phyloP scores from a whole-genome alignment of 2,329 filamentous ascomycete species.

The Fusarium staphyleae region DNA sequence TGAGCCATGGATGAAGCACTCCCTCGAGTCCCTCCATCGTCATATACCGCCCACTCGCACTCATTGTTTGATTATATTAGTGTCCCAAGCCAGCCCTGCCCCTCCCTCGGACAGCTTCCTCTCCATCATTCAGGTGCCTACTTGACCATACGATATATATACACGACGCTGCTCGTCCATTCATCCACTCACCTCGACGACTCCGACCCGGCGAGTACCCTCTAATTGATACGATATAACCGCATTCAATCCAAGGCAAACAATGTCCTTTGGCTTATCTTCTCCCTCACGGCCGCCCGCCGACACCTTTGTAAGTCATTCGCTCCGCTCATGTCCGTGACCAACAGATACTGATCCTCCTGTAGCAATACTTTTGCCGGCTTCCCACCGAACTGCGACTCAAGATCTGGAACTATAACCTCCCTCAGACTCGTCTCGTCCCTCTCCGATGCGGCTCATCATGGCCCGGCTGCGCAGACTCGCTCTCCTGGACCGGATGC shows the following conservation, averaged over 20 bases:
- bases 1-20: slow-evolving; percentile 22
- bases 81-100: slow-evolving; percentile 24
- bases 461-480: slow-evolving; percentile 37
- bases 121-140: neutral
- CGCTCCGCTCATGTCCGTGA: neutral
- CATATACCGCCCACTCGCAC: slow-evolving; percentile 21
- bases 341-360: slow-evolving; percentile 15
- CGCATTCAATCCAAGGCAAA: neutral
- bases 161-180: neutral
- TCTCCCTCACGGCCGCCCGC: slow-evolving; percentile 5
- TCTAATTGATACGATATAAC: neutral
- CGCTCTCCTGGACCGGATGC: slow-evolving; percentile 45
- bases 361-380: slow-evolving; percentile 51
- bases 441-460: slow-evolving; percentile 51
- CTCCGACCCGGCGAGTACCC: slow-evolving; percentile 1
- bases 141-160: neutral
- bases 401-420: slow-evolving; percentile 56
- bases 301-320: slow-evolving; percentile 28
- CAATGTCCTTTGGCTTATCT: slow-evolving; percentile 16
- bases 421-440: slow-evolving; percentile 53
- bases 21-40: slow-evolving; percentile 34
- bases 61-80: slow-evolving; percentile 38
- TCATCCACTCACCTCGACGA: neutral
- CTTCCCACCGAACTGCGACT: slow-evolving; percentile 57
- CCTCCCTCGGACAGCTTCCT: slow-evolving; percentile 10